These are phyloP conservation scores for Rhodotorula diobovata DNA, from an alignment of 768 basidiomycete genomes.

Conservation along the genomic window DNA sequence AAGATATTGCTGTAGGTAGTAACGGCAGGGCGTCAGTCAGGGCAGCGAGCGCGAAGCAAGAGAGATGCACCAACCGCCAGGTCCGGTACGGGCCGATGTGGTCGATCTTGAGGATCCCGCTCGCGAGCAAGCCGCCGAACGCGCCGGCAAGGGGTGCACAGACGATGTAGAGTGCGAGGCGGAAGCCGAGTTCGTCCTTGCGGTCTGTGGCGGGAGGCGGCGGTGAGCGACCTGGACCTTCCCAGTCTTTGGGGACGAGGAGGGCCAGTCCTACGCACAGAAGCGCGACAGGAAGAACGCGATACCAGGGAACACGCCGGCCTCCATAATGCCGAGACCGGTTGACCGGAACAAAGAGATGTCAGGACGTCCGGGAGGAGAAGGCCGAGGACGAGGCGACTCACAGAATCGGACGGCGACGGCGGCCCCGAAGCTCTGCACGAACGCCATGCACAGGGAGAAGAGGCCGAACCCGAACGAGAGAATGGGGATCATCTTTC, in stretches of 20 bases:
- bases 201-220: constrained; percentile 23
- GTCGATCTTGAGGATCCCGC: constrained; percentile 28
- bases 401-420: constrained; percentile 30
- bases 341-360: background rate
- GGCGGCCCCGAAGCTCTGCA: constrained; percentile 20
- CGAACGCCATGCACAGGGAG: constrained; percentile 4
- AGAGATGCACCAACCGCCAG: constrained; percentile 6
- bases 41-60: background rate
- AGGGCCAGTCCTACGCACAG: background rate
- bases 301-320: constrained; percentile 27
- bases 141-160: constrained; percentile 41
- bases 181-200: constrained; percentile 40
- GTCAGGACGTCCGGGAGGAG: background rate
- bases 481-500: constrained; percentile 18
- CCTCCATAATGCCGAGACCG: constrained; percentile 28
- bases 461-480: constrained; percentile 19
- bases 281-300: constrained; percentile 19
- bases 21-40: no score
- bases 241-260: fast-evolving
- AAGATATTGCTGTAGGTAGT: constrained; percentile 17
- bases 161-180: constrained; percentile 40
- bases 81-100: background rate
- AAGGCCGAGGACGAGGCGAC: background rate
- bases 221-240: background rate
- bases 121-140: constrained; percentile 42